Base-by-base conservation (phyloP, 2,329 filamentous ascomycete species). In the Hymenoscyphus scutula region DNA sequence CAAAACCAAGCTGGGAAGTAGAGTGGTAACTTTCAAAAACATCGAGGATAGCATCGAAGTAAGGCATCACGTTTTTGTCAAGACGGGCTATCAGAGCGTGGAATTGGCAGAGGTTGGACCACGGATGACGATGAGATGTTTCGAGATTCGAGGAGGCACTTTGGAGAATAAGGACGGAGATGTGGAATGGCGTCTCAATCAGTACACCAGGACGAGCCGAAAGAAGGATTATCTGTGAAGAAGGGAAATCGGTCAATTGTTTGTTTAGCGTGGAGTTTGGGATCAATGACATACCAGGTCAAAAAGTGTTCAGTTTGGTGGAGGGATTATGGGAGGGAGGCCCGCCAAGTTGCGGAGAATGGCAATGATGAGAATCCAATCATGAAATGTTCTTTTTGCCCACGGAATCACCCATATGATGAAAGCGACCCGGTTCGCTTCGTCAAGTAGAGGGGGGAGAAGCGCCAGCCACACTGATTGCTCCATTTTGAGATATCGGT, bases 121-220 rank as follows among this genome's bases (percentile, higher is more conserved):
- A 1, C 84, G 95, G 62, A 97, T 98, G 91, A 97, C 92, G n/a
- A 95, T 98, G 92, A 84, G 92, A 69, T 80, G 92, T 59, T 99
- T 98, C 74, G 92, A 98, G 79, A 97, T 99, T 65, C 84, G 93
- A 55, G 89, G 89, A 59, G 94, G 95, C 17, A 96, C 94, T 3
- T 80, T 97, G 64, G 95, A 98, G 74, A 96, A 93, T 73, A 96
- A 96, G 76, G 91, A 96, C 69, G 94, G 94, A 3, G 95, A 99
- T 77, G 87, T 96, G 4, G 95, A 99, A 78, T 99, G 95, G 95
- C 90, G 95, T 67, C 81, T 99, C 67, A 96, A 91, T 65, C 94
- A 97, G 74, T 99, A 97, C 76, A 99, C 94, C 8, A 84, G 95
- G 69, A 98, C 94, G 15, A 89, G 89, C 71, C 87, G 88, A 78